A percentile compares a stretch with the other conserved stretches of the same genome.
These are phyloP conservation scores for Lactarius indigo DNA, from an alignment of 768 basidiomycete genomes.

Conservation along the genomic window DNA sequence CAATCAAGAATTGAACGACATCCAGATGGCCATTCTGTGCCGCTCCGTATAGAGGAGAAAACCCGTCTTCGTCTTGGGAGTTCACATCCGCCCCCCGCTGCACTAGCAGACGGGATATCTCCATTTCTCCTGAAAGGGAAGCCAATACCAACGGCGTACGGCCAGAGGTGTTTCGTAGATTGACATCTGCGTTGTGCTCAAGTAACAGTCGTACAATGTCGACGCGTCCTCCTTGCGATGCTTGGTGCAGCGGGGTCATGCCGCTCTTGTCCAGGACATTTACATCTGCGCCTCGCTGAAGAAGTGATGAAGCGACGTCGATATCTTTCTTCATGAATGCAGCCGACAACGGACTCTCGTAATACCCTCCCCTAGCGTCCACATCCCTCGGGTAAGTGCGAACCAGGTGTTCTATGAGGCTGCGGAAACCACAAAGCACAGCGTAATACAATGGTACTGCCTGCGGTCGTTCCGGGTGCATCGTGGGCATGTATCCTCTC, in stretches of 20 bases:
- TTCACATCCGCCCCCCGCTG: not conserved
- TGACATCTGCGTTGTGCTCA: not conserved
- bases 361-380: not conserved
- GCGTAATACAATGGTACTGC: constrained; percentile 9
- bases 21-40: not conserved
- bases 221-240: not conserved
- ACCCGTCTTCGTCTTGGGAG: not conserved
- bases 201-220: not conserved
- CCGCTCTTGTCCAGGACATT: not conserved
- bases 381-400: not conserved
- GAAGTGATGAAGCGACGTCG: not conserved
- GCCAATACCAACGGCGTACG: not conserved
- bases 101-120: not conserved
- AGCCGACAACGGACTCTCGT: not conserved
- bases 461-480: not conserved
- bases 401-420: not conserved
- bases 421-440: not conserved
- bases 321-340: not conserved
- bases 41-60: not conserved
- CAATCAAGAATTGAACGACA: not conserved
- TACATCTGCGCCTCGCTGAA: constrained; percentile 1
- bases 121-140: not conserved
- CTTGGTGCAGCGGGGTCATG: not conserved
- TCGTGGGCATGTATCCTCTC: not conserved
- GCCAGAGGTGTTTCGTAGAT: not conserved